phyloP scores from a whole-genome alignment of 768 basidiomycete species.

The Rhizopogon vinicolor region DNA sequence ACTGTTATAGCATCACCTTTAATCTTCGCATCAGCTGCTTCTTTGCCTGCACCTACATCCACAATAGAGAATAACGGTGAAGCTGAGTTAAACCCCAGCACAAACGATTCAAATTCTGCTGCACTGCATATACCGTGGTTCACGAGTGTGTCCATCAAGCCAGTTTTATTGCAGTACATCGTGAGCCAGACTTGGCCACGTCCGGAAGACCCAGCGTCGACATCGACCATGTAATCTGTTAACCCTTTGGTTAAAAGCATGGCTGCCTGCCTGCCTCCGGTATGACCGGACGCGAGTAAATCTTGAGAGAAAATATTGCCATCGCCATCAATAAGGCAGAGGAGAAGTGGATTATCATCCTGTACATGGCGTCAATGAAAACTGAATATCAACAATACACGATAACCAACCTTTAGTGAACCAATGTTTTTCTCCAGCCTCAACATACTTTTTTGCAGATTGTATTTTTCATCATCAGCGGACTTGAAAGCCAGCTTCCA shows the following conservation, averaged over 20 bases:
- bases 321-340: constrained; percentile 36
- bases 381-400: not conserved
- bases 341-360: constrained; percentile 36
- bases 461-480: constrained; percentile 29
- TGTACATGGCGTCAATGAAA: constrained; percentile 5
- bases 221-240: constrained; percentile 25
- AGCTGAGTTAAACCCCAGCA: constrained; percentile 36
- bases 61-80: constrained; percentile 36
- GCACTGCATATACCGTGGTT: constrained; percentile 25
- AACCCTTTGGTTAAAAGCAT: constrained; percentile 31
- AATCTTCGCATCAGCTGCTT: constrained; percentile 39
- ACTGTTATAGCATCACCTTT: constrained; percentile 22
- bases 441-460: constrained; percentile 18
- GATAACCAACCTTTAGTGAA: constrained; percentile 23
- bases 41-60: constrained; percentile 39
- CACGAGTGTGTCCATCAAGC: constrained; percentile 27
- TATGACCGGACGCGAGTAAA: constrained; percentile 24
- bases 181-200: constrained; percentile 33
- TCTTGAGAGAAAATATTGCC: constrained; percentile 34
- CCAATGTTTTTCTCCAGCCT: constrained; percentile 29
- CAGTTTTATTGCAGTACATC: constrained; percentile 33
- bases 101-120: constrained; percentile 32
- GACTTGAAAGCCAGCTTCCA: constrained; percentile 35
- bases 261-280: constrained; percentile 33
- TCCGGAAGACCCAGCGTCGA: constrained; percentile 17